Conservation (phyloP, 192 early-diverging fungal genomes). For the Rhizoclosmatium sp. region DNA sequence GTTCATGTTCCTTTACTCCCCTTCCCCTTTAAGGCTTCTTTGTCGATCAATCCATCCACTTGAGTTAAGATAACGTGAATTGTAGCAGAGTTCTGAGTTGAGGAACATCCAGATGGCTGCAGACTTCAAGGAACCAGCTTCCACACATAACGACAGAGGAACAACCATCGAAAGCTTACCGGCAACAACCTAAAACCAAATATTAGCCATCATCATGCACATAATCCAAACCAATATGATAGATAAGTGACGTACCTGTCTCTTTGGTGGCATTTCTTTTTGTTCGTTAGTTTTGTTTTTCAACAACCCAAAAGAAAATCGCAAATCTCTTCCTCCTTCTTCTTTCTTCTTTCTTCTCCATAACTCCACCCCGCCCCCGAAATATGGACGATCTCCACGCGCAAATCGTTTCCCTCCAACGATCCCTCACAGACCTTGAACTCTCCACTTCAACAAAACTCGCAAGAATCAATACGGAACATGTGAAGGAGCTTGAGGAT, state of each 20-base stretch:
- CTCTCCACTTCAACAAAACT: constrained; percentile 12
- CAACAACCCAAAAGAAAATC: not conserved
- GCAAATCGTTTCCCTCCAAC: constrained; percentile 1
- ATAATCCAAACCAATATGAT: too few relatives aligned
- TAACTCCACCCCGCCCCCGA: not conserved
- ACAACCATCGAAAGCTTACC: not conserved
- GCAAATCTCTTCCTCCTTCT: too few relatives aligned
- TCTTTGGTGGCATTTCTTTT: constrained; percentile 28
- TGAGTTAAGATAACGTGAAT: too few relatives aligned
- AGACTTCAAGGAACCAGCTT: not conserved
- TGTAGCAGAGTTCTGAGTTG: too few relatives aligned
- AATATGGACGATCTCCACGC: not conserved
- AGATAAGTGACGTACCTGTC: constrained; percentile 8
- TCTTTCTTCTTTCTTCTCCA: not conserved
- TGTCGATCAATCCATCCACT: too few relatives aligned
- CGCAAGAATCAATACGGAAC: constrained; percentile 26
- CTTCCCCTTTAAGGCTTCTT: too few relatives aligned
- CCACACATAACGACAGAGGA: not conserved
- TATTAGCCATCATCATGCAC: not conserved
- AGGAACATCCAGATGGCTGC: too few relatives aligned
- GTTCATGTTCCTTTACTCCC: not conserved
- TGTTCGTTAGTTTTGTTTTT: constrained; percentile 24
- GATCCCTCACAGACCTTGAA: not conserved
- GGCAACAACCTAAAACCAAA: constrained; percentile 14
- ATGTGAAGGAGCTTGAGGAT: constrained; percentile 30